Conservation (phyloP, 345 rosid species). For the Geranium brycei region DNA sequence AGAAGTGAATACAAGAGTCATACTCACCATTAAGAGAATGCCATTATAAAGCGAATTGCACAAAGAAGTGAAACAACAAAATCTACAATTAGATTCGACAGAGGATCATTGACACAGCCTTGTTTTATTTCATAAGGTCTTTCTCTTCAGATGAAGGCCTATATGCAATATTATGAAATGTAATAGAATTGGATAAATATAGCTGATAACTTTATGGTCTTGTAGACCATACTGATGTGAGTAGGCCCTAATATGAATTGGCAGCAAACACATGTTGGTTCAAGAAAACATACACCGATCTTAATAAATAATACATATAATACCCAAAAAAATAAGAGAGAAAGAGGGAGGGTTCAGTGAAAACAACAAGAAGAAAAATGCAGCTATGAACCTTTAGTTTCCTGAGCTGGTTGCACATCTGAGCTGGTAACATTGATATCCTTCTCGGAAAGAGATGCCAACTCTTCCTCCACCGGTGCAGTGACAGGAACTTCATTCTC, state of each 20-base stretch:
- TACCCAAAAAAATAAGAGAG: neutral
- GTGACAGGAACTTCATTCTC: slow-evolving; percentile 20
- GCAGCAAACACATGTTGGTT: neutral
- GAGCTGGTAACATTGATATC: slow-evolving; percentile 21
- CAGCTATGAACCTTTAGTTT: slow-evolving; percentile 29
- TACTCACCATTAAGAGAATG: neutral
- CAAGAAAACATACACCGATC: neutral
- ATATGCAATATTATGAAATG: no score
- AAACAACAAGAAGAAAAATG: neutral
- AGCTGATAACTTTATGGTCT: no score
- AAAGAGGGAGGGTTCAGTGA: neutral
- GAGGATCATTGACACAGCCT: no score
- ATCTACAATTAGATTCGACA: no score
- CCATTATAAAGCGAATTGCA: no score
- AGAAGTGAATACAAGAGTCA: slow-evolving; percentile 1
- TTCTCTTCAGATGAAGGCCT: no score
- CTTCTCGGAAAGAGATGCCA: slow-evolving; percentile 23
- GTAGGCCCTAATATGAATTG: neutral
- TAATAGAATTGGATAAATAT: no score
- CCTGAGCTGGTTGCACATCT: slow-evolving; percentile 16
- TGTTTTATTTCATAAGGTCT: no score
- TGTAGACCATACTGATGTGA: no score
- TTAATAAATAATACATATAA: no score
- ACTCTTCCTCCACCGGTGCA: slow-evolving; percentile 10
- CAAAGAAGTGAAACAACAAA: no score